Percentiles rank a stretch among this genome's conserved stretches.
Conservation (phyloP, 1,284 basidiomycete species). For the Ustilago bromivora region DNA sequence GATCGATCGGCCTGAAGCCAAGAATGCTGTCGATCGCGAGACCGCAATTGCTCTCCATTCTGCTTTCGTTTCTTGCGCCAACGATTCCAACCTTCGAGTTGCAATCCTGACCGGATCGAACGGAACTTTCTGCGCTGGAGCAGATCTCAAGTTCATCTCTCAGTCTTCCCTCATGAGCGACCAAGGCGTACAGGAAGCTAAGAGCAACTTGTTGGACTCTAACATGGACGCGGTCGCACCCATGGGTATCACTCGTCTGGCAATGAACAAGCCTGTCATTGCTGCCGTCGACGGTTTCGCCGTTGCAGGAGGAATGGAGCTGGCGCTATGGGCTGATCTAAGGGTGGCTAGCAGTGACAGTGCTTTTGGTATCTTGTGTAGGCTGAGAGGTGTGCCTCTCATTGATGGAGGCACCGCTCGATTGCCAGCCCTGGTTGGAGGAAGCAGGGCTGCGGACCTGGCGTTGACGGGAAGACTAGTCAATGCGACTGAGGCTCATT, state of each 20-base stretch:
- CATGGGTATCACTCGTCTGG: conserved; percentile 44
- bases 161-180: conserved; percentile 5
- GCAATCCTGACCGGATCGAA: conserved; percentile 34
- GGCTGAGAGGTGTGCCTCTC: conserved; percentile 44
- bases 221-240: conserved; percentile 44
- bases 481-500: conserved; percentile 22
- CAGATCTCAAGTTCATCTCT: conserved; percentile 39
- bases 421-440: conserved; percentile 37
- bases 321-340: conserved; percentile 45
- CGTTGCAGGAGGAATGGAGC: conserved; percentile 42
- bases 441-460: conserved; percentile 36
- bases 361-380: conserved; percentile 36
- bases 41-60: conserved; percentile 32
- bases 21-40: conserved; percentile 40
- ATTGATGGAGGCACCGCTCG: conserved; percentile 47
- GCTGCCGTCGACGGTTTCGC: conserved; percentile 46
- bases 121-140: conserved; percentile 42
- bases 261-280: conserved; percentile 49
- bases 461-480: conserved; percentile 36
- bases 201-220: conserved; percentile 30
- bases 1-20: conserved; percentile 30
- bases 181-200: background rate
- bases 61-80: conserved; percentile 27
- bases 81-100: conserved; percentile 23
- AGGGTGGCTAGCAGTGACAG: conserved; percentile 25